Percentiles rank a stretch among this genome's conserved stretches.
Evolutionary conservation across 768 basidiomycete genomes (phyloP).

Genomic region (Rhizopogon rudus): DNA sequence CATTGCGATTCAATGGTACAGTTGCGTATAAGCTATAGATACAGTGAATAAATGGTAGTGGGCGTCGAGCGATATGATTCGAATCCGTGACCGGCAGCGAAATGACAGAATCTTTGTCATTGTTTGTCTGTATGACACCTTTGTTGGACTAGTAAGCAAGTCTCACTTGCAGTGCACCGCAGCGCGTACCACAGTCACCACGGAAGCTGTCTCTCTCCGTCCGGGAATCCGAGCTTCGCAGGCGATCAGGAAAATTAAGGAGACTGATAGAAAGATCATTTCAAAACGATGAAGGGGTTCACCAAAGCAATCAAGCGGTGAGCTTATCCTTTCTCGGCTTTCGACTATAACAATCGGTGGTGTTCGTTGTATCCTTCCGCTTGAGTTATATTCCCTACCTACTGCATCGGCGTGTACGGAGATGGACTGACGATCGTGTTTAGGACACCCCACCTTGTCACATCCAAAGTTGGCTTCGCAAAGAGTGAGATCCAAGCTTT

Average conservation of each 20-base stretch:
- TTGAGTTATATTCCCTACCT: not conserved
- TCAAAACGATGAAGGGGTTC: conserved; percentile 71
- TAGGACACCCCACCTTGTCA: conserved; percentile 90
- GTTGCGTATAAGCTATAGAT: not conserved
- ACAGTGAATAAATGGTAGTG: not conserved
- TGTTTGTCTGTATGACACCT: not conserved
- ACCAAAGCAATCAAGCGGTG: conserved; percentile 76
- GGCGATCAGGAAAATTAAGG: not conserved
- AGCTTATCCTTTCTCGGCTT: conserved; percentile 5
- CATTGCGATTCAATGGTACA: conserved; percentile 22
- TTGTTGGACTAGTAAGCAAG: too few relatives aligned
- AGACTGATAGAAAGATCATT: not conserved
- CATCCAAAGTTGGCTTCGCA: conserved; percentile 82
- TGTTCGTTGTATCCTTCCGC: not conserved
- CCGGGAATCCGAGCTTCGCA: not conserved
- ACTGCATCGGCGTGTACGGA: not conserved
- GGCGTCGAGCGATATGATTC: too few relatives aligned
- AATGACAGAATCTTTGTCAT: not conserved
- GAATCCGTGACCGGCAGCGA: too few relatives aligned
- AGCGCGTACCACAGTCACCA: not conserved
- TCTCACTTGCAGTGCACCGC: not conserved
- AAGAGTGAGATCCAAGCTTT: conserved; percentile 58
- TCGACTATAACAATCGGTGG: not conserved
- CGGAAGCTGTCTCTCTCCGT: not conserved
- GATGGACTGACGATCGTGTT: not conserved